Percentiles rank a stretch among this genome's conserved stretches.
Conservation (phyloP, 176 grass and related monocot genomes). For the Eragrostis nindensis region DNA sequence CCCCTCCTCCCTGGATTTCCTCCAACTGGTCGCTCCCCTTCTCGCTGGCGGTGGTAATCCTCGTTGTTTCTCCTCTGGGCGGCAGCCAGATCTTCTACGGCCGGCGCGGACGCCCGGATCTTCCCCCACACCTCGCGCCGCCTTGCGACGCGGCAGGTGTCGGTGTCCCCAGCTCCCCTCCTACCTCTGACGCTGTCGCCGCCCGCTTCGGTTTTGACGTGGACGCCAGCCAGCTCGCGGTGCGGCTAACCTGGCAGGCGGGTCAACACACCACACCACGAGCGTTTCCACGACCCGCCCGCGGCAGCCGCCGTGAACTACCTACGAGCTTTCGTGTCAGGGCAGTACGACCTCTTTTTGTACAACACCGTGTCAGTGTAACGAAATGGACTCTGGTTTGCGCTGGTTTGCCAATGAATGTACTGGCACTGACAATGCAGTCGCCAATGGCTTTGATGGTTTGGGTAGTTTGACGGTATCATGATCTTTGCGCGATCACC, state of each 20-base stretch:
- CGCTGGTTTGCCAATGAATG: too few relatives aligned
- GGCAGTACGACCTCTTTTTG: not conserved
- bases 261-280: not conserved
- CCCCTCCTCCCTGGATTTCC: not conserved
- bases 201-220: slow-evolving; percentile 47
- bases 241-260: slow-evolving; percentile 10
- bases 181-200: slow-evolving; percentile 31
- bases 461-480: too few relatives aligned
- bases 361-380: not conserved
- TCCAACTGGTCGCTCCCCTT: not conserved
- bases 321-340: not conserved
- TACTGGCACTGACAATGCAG: too few relatives aligned
- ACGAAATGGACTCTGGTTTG: not conserved
- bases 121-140: slow-evolving; percentile 11
- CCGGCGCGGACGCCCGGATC: slow-evolving; percentile 43
- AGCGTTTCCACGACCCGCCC: slow-evolving; percentile 1
- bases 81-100: slow-evolving; percentile 54
- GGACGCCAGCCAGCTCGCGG: slow-evolving; percentile 23
- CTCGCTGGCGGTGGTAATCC: not conserved
- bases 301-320: not conserved
- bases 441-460: too few relatives aligned
- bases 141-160: slow-evolving; percentile 42
- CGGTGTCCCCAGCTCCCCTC: slow-evolving; percentile 19
- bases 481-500: too few relatives aligned
- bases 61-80: slow-evolving; percentile 22